phyloP scores from a whole-genome alignment of 1,284 basidiomycete genomes.

The Laetiporus sulphureus region DNA sequence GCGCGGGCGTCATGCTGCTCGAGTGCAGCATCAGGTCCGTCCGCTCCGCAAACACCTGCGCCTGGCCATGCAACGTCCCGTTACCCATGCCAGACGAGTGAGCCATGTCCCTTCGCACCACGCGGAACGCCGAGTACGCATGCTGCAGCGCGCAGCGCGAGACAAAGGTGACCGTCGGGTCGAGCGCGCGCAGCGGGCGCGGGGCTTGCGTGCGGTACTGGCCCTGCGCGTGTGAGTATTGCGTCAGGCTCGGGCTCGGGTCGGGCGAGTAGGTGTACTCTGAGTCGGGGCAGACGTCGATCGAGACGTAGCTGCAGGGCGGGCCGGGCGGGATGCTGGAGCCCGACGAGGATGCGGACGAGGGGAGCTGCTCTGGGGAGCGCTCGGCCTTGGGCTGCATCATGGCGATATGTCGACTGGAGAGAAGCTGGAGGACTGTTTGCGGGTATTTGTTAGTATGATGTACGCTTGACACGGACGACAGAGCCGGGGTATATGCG shows the following conservation, averaged over 20 bases:
- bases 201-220: constrained; percentile 22
- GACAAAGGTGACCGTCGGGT: constrained; percentile 58
- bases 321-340: constrained; percentile 10
- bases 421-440: constrained; percentile 27
- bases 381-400: constrained; percentile 15
- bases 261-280: constrained; percentile 16
- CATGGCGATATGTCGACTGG: constrained; percentile 24
- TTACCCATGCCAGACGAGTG: too few relatives aligned
- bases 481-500: constrained; percentile 1
- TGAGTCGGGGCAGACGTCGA: constrained; percentile 24
- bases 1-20: constrained; percentile 19
- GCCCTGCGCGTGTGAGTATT: constrained; percentile 6
- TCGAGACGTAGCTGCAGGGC: constrained; percentile 18
- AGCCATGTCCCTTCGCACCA: constrained; percentile 38
- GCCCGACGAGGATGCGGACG: constrained; percentile 4
- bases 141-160: constrained; percentile 35
- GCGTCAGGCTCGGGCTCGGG: constrained; percentile 11
- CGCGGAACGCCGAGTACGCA: constrained; percentile 50
- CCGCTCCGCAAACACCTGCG: constrained; percentile 42
- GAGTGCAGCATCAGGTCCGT: constrained; percentile 33
- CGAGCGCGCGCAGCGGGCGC: constrained; percentile 52
- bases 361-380: constrained; percentile 19
- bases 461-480: background rate
- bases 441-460: too few relatives aligned
- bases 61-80: constrained; percentile 23